Conservation (phyloP, 768 basidiomycete genomes). For the Lactarius indigo region DNA sequence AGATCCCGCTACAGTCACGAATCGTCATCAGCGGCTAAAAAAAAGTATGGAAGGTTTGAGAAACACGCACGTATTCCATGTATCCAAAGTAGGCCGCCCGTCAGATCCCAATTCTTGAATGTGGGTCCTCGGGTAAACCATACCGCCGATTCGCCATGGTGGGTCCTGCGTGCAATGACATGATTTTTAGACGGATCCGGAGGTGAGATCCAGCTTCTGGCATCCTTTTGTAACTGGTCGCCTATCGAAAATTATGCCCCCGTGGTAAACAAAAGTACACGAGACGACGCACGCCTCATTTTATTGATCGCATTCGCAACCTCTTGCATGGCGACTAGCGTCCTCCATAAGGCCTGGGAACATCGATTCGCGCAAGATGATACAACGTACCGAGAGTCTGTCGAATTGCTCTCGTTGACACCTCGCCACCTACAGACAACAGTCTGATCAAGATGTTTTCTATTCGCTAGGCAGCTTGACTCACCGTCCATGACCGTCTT, state of each 20-base stretch:
- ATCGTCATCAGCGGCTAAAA: not conserved
- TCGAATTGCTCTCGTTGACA: not conserved
- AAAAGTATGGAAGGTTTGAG: too few species aligned
- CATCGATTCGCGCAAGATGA: not conserved
- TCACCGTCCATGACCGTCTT: constrained; percentile 9
- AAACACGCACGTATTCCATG: constrained; percentile 6
- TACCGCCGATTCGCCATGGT: not conserved
- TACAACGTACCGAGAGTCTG: not conserved
- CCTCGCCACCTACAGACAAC: not conserved
- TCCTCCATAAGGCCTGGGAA: not conserved
- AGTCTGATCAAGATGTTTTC: not conserved
- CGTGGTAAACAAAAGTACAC: too few species aligned
- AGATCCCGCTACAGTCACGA: not conserved
- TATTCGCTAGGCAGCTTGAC: not conserved
- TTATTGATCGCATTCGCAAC: not conserved
- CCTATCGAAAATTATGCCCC: not conserved
- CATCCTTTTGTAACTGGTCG: not conserved
- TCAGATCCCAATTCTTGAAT: not conserved
- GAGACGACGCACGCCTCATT: not conserved
- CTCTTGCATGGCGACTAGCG: constrained; percentile 2
- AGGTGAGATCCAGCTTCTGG: constrained; percentile 5
- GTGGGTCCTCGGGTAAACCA: not conserved
- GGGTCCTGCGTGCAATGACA: not conserved
- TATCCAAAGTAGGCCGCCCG: not conserved
- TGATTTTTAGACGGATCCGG: constrained; percentile 12